Conservation (phyloP, 75 land plant species). For the Picea sitchensis region DNA sequence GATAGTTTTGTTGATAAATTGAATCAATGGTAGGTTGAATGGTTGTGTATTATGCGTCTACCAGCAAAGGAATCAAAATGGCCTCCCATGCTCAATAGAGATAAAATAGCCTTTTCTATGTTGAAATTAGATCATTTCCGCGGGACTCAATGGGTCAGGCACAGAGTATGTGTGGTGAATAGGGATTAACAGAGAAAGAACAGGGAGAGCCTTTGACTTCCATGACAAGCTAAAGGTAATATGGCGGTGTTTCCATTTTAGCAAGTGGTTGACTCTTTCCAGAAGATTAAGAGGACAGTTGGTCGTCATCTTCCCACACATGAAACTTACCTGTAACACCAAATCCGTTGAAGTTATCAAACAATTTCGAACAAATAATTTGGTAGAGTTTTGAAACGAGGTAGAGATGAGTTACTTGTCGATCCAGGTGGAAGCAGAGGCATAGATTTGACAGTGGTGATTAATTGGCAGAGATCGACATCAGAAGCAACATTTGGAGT, state of each 20-base stretch:
- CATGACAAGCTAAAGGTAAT: no score
- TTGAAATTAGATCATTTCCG: constrained; percentile 32
- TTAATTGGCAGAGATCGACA: no score
- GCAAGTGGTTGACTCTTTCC: constrained; percentile 56
- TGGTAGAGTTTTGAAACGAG: no score
- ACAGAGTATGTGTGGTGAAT: constrained; percentile 50
- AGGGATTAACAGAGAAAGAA: background rate
- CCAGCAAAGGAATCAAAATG: constrained; percentile 46
- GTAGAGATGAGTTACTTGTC: no score
- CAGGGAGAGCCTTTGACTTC: no score
- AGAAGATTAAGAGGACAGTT: constrained; percentile 67
- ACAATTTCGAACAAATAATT: no score
- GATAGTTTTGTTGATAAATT: constrained; percentile 85
- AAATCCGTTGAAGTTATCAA: no score
- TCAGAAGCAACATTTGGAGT: no score
- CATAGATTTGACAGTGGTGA: no score
- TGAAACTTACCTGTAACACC: no score
- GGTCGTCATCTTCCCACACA: constrained; percentile 41
- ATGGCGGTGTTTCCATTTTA: no score
- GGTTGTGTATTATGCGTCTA: constrained; percentile 85
- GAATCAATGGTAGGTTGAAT: constrained; percentile 90
- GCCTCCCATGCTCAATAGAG: constrained; percentile 17
- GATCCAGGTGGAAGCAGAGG: no score
- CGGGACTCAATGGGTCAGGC: constrained; percentile 43
- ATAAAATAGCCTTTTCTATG: constrained; percentile 40